phyloP scores from a whole-genome alignment of 306 rosid species.

The Lathyrus oleraceus region DNA sequence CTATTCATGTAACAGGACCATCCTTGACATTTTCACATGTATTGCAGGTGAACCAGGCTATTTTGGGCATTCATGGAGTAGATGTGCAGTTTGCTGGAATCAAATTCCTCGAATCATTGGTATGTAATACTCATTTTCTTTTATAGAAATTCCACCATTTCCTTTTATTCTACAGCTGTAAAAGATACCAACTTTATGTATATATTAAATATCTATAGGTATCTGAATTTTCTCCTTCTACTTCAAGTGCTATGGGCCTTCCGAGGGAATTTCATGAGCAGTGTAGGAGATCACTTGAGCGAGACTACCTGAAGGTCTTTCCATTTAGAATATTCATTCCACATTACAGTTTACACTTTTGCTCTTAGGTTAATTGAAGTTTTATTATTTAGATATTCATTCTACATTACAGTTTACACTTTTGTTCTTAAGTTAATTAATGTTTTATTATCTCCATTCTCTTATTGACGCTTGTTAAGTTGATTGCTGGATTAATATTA shows the following conservation, averaged over 20 bases:
- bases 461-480: conserved; percentile 14
- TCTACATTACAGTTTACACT: not conserved
- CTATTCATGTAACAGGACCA: not conserved
- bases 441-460: conserved; percentile 35
- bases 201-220: conserved; percentile 50
- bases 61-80: conserved; percentile 69
- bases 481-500: conserved; percentile 13
- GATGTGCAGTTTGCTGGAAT: conserved; percentile 86
- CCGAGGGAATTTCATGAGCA: conserved; percentile 97
- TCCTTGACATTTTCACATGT: conserved; percentile 35
- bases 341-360: not conserved
- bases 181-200: conserved; percentile 26
- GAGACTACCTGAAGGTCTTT: conserved; percentile 76
- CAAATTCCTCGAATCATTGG: conserved; percentile 85
- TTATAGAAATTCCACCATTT: conserved; percentile 18
- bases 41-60: conserved; percentile 84
- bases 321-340: conserved; percentile 24
- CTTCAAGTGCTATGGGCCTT: conserved; percentile 94
- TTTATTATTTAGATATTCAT: conserved; percentile 29
- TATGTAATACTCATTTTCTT: conserved; percentile 39
- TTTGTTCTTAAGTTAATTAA: conserved; percentile 9
- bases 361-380: conserved; percentile 12
- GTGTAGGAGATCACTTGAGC: conserved; percentile 82
- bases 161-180: conserved; percentile 26
- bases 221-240: conserved; percentile 95